Evolutionary conservation across 2,329 filamentous ascomycete species (phyloP).

Genomic region (Talaromyces sp.): DNA sequence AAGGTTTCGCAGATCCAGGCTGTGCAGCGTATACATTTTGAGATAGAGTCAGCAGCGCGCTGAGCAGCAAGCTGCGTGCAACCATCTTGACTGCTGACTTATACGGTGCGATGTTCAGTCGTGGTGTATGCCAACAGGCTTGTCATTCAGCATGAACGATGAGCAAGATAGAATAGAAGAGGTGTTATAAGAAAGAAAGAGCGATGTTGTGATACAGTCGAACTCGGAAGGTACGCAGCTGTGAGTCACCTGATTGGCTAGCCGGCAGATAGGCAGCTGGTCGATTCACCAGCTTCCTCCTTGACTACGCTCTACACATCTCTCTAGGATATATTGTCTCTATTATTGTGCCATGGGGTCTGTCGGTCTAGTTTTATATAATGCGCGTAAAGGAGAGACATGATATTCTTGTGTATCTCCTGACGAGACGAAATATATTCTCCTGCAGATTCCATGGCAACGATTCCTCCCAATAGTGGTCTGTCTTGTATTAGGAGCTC

Average conservation of each 20-base stretch:
- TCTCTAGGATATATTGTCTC: neutral
- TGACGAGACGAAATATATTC: neutral
- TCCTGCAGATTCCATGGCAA: neutral
- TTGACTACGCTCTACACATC: neutral
- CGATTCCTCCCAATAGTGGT: neutral
- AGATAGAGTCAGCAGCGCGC: constrained; percentile 20
- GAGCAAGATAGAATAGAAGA: neutral
- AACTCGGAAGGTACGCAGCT: constrained; percentile 6
- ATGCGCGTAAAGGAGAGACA: neutral
- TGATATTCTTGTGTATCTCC: neutral
- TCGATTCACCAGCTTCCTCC: neutral
- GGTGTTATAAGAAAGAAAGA: neutral
- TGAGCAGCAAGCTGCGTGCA: constrained; percentile 20
- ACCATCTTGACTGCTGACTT: constrained; percentile 7
- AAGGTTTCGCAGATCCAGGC: constrained; percentile 73
- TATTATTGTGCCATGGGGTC: no score
- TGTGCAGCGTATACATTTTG: constrained; percentile 56
- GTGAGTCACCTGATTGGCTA: constrained; percentile 3
- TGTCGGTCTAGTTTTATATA: neutral
- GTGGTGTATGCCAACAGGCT: neutral
- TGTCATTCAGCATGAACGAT: neutral
- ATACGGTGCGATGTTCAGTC: neutral
- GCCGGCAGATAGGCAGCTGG: constrained; percentile 3
- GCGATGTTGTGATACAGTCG: neutral
- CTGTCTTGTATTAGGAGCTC: neutral